Conservation (phyloP, 1,139 yeast genomes). For the Kodamaea sp. region DNA sequence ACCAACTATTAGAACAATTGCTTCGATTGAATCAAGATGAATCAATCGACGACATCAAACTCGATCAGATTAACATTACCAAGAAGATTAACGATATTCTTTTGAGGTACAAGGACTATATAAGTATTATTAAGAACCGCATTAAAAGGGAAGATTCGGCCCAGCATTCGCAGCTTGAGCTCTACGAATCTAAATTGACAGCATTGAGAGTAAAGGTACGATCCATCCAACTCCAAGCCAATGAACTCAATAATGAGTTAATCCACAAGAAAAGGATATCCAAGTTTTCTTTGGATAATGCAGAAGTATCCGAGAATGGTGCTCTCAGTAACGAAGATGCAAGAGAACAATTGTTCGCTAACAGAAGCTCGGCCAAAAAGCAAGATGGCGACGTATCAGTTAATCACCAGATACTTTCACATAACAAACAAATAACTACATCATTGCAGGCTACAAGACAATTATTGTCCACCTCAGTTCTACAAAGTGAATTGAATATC, state of each 20-base stretch:
- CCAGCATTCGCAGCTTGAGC: slow-evolving; percentile 9
- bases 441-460: slow-evolving; percentile 55
- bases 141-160: slow-evolving; percentile 5
- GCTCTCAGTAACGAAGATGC: slow-evolving; percentile 3
- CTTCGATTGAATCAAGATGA: slow-evolving; percentile 9
- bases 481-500: slow-evolving; percentile 63
- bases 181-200: slow-evolving; percentile 16
- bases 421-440: slow-evolving; percentile 55
- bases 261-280: slow-evolving; percentile 19
- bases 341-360: slow-evolving; percentile 12
- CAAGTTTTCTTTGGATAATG: slow-evolving; percentile 12
- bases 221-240: slow-evolving; percentile 19
- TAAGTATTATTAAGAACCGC: slow-evolving; percentile 6
- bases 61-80: slow-evolving; percentile 11
- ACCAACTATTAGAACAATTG: slow-evolving; percentile 11
- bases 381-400: slow-evolving; percentile 5
- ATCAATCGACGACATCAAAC: slow-evolving; percentile 8
- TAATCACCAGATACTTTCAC: slow-evolving; percentile 37
- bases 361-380: slow-evolving; percentile 4
- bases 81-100: slow-evolving; percentile 11
- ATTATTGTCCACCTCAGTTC: slow-evolving; percentile 52
- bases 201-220: slow-evolving; percentile 17
- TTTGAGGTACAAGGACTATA: slow-evolving; percentile 12
- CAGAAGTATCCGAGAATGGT: background rate
- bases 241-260: slow-evolving; percentile 13